Conservation (phyloP, 2,329 filamentous ascomycete species). For the Bertia moriformis region DNA sequence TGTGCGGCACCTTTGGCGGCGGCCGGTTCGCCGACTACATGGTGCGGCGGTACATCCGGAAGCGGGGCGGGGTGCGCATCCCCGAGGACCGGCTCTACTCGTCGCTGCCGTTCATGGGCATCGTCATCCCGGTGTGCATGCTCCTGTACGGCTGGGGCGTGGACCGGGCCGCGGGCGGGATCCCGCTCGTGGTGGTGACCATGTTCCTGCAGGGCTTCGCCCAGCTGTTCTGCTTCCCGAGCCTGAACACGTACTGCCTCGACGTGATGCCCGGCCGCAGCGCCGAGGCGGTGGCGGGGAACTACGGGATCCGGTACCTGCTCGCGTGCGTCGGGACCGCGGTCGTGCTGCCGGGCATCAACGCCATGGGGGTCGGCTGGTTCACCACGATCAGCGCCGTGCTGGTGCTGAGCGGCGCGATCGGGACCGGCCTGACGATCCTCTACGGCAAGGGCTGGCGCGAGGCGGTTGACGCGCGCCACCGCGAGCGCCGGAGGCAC, state of each 20-base stretch:
- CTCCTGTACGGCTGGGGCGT: constrained; percentile 48
- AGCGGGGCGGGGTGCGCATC: constrained; percentile 40
- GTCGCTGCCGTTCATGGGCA: constrained; percentile 37
- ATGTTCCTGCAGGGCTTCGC: constrained; percentile 65
- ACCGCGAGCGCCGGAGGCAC: constrained; percentile 17
- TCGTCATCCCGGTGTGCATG: constrained; percentile 45
- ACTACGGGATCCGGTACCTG: constrained; percentile 65
- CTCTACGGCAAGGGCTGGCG: constrained; percentile 34
- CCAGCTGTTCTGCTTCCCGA: constrained; percentile 63
- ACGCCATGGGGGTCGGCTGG: constrained; percentile 66
- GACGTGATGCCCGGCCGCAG: constrained; percentile 63
- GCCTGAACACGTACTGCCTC: constrained; percentile 66
- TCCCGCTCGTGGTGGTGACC: constrained; percentile 50
- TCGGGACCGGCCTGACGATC: constrained; percentile 29
- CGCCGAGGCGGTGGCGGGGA: constrained; percentile 65
- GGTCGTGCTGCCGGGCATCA: constrained; percentile 59
- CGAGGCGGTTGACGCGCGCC: constrained; percentile 33
- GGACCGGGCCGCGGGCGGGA: constrained; percentile 31
- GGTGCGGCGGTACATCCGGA: constrained; percentile 25
- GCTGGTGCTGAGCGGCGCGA: constrained; percentile 33
- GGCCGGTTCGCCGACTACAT: constrained; percentile 28
- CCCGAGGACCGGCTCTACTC: constrained; percentile 55
- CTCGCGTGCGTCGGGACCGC: constrained; percentile 60
- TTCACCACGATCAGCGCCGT: constrained; percentile 56
- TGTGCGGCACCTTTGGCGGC: constrained; percentile 49